Evolutionary conservation across 495 filamentous ascomycete species (phyloP).

Genomic region (Cenococcum geophilum): DNA sequence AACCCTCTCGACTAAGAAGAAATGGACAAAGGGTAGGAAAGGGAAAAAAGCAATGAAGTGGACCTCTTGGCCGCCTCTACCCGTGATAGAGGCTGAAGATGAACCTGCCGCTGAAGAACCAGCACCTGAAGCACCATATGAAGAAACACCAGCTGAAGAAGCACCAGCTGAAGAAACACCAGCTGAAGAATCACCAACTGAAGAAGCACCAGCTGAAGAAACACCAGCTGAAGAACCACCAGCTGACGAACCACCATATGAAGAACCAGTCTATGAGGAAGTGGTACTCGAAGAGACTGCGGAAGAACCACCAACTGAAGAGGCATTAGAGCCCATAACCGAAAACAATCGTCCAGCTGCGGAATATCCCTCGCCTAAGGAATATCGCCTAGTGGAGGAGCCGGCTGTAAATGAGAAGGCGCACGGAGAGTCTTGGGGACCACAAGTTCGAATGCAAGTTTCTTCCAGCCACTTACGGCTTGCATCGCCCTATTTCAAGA

Average conservation of each 20-base stretch:
- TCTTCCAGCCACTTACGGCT: constrained; percentile 50
- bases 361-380: too few relatives aligned
- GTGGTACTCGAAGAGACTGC: too few relatives aligned
- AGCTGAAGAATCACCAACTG: background rate
- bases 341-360: too few relatives aligned
- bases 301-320: too few relatives aligned
- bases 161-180: background rate
- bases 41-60: background rate
- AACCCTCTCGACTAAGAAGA: background rate
- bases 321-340: too few relatives aligned
- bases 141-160: too few relatives aligned
- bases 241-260: too few relatives aligned
- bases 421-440: background rate
- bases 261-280: too few relatives aligned
- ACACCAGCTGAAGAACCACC: too few relatives aligned
- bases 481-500: constrained; percentile 46
- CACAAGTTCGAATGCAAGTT: constrained; percentile 37
- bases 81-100: too few relatives aligned
- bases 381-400: background rate
- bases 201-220: too few relatives aligned
- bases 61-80: background rate
- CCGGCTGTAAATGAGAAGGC: background rate
- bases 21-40: background rate
- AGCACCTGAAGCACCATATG: background rate
- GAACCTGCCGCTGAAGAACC: background rate